These are phyloP conservation scores for Taphrina communis DNA, from an alignment of 1,139 yeast species.

Conservation along the genomic window DNA sequence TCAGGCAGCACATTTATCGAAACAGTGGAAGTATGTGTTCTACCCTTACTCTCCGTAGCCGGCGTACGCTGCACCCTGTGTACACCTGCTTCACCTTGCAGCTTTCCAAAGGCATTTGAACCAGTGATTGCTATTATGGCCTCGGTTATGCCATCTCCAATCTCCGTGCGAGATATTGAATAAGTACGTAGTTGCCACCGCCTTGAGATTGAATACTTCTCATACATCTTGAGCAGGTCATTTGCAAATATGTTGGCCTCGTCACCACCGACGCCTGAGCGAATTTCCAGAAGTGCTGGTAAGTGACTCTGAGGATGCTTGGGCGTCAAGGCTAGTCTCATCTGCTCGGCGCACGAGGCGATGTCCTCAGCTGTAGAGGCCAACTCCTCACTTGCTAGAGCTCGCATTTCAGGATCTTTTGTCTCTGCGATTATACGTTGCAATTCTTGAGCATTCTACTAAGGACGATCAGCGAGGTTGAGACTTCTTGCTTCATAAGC, in stretches of 20 bases:
- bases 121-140: constrained; percentile 76
- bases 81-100: constrained; percentile 91
- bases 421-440: constrained; percentile 5
- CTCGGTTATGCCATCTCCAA: constrained; percentile 73
- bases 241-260: constrained; percentile 88
- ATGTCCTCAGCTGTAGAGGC: background rate
- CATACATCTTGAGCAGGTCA: constrained; percentile 82
- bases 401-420: constrained; percentile 30
- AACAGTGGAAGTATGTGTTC: constrained; percentile 94
- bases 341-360: constrained; percentile 51
- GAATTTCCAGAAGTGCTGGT: constrained; percentile 78
- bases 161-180: constrained; percentile 52
- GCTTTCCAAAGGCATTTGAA: constrained; percentile 73
- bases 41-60: constrained; percentile 87
- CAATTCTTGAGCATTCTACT: constrained; percentile 18
- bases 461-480: background rate
- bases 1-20: constrained; percentile 95
- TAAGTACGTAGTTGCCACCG: constrained; percentile 72
- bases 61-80: constrained; percentile 96
- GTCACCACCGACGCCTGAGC: constrained; percentile 97
- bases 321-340: constrained; percentile 71
- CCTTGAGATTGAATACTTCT: constrained; percentile 66
- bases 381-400: constrained; percentile 33
- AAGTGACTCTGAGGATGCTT: constrained; percentile 76
- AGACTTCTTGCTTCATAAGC: background rate